A percentile compares a stretch with the other conserved stretches of the same genome.
phyloP scores from a whole-genome alignment of 768 basidiomycete species.

The Boletus rufocinnamomeus region DNA sequence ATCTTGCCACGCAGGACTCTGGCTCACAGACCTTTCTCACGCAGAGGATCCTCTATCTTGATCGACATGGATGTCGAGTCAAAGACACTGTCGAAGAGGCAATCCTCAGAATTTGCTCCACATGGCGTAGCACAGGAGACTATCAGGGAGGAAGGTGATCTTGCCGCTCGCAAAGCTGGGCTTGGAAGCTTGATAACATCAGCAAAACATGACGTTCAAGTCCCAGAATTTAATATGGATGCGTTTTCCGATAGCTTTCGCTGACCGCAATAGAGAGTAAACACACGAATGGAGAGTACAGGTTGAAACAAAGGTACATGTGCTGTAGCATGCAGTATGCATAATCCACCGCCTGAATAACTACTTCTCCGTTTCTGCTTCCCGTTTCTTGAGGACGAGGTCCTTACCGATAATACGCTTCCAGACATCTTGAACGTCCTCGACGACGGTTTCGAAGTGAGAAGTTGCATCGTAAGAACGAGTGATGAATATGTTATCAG shows the following conservation, averaged over 20 bases:
- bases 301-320: slow-evolving; percentile 13
- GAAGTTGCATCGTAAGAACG: slow-evolving; percentile 98
- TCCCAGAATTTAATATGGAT: slow-evolving; percentile 87
- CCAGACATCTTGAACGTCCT: slow-evolving; percentile 97
- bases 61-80: slow-evolving; percentile 87
- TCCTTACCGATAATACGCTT: slow-evolving; percentile 77
- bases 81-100: slow-evolving; percentile 54
- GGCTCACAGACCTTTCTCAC: slow-evolving; percentile 52
- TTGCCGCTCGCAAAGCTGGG: slow-evolving; percentile 66
- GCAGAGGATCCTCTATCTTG: slow-evolving; percentile 71
- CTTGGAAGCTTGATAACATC: slow-evolving; percentile 86
- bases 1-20: slow-evolving; percentile 47
- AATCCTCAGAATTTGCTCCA: slow-evolving; percentile 45
- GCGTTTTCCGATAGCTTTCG: slow-evolving; percentile 54
- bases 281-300: slow-evolving; percentile 7
- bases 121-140: slow-evolving; percentile 30
- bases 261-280: slow-evolving; percentile 1
- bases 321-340: slow-evolving; percentile 7
- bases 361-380: slow-evolving; percentile 61
- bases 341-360: slow-evolving; percentile 10
- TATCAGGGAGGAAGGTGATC: slow-evolving; percentile 53
- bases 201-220: slow-evolving; percentile 84
- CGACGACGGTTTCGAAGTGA: slow-evolving; percentile 98
- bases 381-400: slow-evolving; percentile 87
- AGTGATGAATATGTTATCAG: slow-evolving; percentile 95